Percentiles rank a stretch among this genome's conserved stretches.
Evolutionary conservation across 352 stramenopile genomes (phyloP).

Genomic region (Phytophthora sansomeana): DNA sequence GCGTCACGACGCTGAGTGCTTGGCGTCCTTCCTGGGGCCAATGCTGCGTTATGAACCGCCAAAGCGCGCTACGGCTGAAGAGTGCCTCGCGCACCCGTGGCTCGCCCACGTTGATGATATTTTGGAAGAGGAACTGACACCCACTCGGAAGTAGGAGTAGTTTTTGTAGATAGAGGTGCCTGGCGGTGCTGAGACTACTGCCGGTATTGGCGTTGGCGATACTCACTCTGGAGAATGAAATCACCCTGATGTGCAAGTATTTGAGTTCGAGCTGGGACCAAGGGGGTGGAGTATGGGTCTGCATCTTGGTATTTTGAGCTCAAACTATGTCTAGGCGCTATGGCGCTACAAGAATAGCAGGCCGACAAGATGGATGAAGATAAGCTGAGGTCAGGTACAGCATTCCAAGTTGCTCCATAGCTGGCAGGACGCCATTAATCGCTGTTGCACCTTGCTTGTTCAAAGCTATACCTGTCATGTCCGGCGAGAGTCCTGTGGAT

Average conservation of each 20-base stretch:
- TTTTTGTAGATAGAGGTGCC: slow-evolving; percentile 35
- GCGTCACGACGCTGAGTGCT: slow-evolving; percentile 81
- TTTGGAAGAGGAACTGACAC: slow-evolving; percentile 14
- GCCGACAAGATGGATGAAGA: slow-evolving; percentile 17
- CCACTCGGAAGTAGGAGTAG: slow-evolving; percentile 21
- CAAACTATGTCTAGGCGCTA: too few species aligned
- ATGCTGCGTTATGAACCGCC: slow-evolving; percentile 92
- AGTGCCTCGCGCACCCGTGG: slow-evolving; percentile 97
- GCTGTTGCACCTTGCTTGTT: slow-evolving; percentile 2
- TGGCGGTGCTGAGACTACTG: not conserved
- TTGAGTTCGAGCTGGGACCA: slow-evolving; percentile 21
- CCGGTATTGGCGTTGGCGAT: slow-evolving; percentile 3
- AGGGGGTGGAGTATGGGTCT: slow-evolving; percentile 7
- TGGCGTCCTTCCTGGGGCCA: slow-evolving; percentile 95
- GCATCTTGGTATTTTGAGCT: slow-evolving; percentile 30
- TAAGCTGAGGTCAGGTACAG: not conserved
- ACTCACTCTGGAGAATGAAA: slow-evolving; percentile 22
- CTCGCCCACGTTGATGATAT: slow-evolving; percentile 55
- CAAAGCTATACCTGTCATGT: slow-evolving; percentile 33
- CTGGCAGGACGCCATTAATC: slow-evolving; percentile 2
- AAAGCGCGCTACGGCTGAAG: slow-evolving; percentile 92
- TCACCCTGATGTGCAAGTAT: slow-evolving; percentile 12
- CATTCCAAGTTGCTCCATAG: not conserved
- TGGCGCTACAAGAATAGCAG: slow-evolving; percentile 35
- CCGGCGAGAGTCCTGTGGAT: slow-evolving; percentile 39